Percentiles rank a stretch among this genome's conserved stretches.
These are phyloP conservation scores for Globisporangium spinosum DNA, from an alignment of 352 stramenopile species.

Conservation along the genomic window DNA sequence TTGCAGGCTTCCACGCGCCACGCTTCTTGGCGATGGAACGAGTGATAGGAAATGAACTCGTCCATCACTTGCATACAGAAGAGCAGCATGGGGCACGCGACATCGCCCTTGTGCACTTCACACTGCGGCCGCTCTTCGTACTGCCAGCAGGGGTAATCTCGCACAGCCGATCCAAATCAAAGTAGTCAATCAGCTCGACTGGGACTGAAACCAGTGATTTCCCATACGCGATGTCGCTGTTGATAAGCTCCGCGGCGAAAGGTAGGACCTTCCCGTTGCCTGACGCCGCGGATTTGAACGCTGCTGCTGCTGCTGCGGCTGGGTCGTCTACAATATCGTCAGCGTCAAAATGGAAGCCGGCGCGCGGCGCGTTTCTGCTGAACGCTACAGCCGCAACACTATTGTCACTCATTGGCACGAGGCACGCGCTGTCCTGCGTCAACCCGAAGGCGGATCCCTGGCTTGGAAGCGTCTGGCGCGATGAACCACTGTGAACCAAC, in stretches of 20 bases:
- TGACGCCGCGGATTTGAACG: background rate
- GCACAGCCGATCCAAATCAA: constrained; percentile 56
- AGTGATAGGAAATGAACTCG: constrained; percentile 53
- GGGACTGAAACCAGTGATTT: background rate
- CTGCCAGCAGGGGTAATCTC: constrained; percentile 63
- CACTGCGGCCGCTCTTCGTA: constrained; percentile 34
- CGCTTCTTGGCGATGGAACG: constrained; percentile 25
- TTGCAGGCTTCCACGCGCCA: constrained; percentile 51
- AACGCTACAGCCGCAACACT: constrained; percentile 5
- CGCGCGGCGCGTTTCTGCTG: background rate
- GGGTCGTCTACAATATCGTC: constrained; percentile 1
- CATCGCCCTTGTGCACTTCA: constrained; percentile 30
- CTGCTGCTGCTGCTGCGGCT: background rate
- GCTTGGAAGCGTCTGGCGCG: constrained; percentile 22
- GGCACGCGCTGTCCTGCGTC: constrained; percentile 51
- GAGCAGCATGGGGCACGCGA: constrained; percentile 56
- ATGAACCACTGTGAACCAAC: constrained; percentile 13
- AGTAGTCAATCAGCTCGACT: constrained; percentile 66
- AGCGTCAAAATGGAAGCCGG: constrained; percentile 12
- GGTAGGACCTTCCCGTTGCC: background rate
- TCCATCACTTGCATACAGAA: constrained; percentile 75
- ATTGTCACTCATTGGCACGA: constrained; percentile 28
- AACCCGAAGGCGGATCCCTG: constrained; percentile 50
- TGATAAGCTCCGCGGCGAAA: constrained; percentile 22
- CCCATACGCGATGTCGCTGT: constrained; percentile 22